Evolutionary conservation across 108 stramenopile species (phyloP), one percentile per base, ranked within the genome.

Genomic region (Fragilaria radians): DNA sequence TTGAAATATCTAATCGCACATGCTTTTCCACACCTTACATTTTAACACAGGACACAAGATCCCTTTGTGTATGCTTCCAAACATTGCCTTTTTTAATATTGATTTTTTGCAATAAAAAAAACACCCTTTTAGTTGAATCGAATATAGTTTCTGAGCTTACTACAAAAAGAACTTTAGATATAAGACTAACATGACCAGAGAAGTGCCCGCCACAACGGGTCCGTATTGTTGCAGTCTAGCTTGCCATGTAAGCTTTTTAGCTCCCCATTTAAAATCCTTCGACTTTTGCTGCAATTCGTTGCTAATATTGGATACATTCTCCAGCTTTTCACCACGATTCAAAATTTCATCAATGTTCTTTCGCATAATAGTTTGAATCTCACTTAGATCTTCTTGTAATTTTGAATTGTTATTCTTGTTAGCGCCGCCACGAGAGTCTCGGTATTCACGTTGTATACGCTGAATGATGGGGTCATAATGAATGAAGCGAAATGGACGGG

Each of bases 351-450:
- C 76, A 45, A 94, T 94, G 65, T 97, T 98, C 57, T 88, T 92
- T 62, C 79, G 74, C 96, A 97, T 97, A 59, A 99, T 97, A 53
- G 70, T 86, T 61, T 96, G 95, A 72, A 99, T 97, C 61, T 95
- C 95, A 27, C 81, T 85, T 58, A 99, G 71, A 57, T 99, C 98
- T 50, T 94, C 88, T 69, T 96, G 94, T 28, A 98, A 68, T 70
- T 93, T 92, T 27, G 87, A 82, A 50, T 79, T 80, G 59, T 85
- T 89, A 52, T 79, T 68, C 9, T 85, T 58, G 45, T 71, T 65
- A 33, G 71, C 66, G 1, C 22, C 33, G 17, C 17, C 29, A 2
- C 79, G 82, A 21, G 95, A 93, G 65, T 98, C 96, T 34, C 81
- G 71, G 64, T 86, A 99, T 29, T 97, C 96, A 50, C 83, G 80